A percentile compares a stretch with the other conserved stretches of the same genome.
These are phyloP conservation scores for Naganishia vishniacii DNA, from an alignment of 768 basidiomycete species.

Conservation along the genomic window DNA sequence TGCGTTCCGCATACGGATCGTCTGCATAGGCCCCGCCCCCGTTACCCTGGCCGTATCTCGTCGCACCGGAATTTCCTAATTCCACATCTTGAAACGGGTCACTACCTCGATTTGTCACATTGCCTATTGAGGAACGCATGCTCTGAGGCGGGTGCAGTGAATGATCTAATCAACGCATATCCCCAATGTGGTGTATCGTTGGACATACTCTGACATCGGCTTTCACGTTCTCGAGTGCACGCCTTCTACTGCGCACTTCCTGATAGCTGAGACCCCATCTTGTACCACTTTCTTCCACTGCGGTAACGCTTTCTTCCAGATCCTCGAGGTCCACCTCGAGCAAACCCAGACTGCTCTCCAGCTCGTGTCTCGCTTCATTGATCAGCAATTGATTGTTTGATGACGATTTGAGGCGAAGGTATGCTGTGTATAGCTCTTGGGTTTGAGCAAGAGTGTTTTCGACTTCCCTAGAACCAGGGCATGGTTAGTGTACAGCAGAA, in stretches of 20 bases:
- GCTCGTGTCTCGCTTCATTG: slow-evolving; percentile 51
- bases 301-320: slow-evolving; percentile 87
- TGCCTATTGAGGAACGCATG: background rate
- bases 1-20: background rate
- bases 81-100: slow-evolving; percentile 20
- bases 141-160: background rate
- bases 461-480: slow-evolving; percentile 61
- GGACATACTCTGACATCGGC: slow-evolving; percentile 69
- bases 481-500: background rate
- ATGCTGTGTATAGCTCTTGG: slow-evolving; percentile 66
- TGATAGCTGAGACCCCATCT: slow-evolving; percentile 74
- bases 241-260: slow-evolving; percentile 69
- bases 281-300: slow-evolving; percentile 79
- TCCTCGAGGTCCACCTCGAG: slow-evolving; percentile 85
- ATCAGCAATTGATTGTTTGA: slow-evolving; percentile 17
- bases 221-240: slow-evolving; percentile 69
- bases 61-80: slow-evolving; percentile 9
- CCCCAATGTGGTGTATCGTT: too few relatives aligned
- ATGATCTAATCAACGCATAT: background rate
- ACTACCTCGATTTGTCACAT: background rate
- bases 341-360: slow-evolving; percentile 68
- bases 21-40: slow-evolving; percentile 31
- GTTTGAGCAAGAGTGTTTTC: slow-evolving; percentile 68
- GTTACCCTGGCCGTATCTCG: slow-evolving; percentile 30
- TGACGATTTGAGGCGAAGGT: slow-evolving; percentile 69